Evolutionary conservation across 768 basidiomycete species (phyloP), one percentile per base, ranked within the genome.

Genomic region (Hypsizygus marmoreus): DNA sequence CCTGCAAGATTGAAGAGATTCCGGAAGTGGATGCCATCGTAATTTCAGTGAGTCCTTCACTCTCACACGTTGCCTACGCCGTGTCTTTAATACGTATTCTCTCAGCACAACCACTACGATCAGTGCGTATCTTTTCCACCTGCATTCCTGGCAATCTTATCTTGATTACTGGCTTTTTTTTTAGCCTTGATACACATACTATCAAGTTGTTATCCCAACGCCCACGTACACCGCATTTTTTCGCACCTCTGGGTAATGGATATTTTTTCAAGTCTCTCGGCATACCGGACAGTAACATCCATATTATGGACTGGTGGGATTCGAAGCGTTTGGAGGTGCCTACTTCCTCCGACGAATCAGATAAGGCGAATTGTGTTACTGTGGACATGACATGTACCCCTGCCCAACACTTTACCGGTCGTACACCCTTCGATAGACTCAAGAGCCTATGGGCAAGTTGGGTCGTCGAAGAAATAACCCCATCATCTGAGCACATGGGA

Each of bases 241-340:
- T 85, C 53, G 73, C 80, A 1, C 80, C 82, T 0, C 68, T 84
- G 10, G 79, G 80, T 28, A 84, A 82, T 53, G 57, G 56, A 1
- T 39, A 57, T 6, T 76, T 63, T 57, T 72, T 84, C 57, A 50
- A 55, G 3, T 56, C 55, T 4, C 57, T 77, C 12, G 70, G 70
- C 5, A 64, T 80, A 20, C 67, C 71, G 0, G 50, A 59, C 1
- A 58, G 61, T 4, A 59, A 75, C 34, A 66, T 74, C 7, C 74
- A 79, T 44, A 75, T 76, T 56, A 64, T 86, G 57, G 84, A 87
- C 59, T 87, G 84, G 84, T 84, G 82, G 80, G 74, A 80, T 16
- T 65, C 66, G 7, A 67, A 66, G 43, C 64, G 67, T n/a, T 55
- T 76, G 41, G 62, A 72, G 12, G 53, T 72, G 28, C 51, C 62